Evolutionary conservation across 345 rosid genomes (phyloP).

Genomic region (Corymbia maculata): DNA sequence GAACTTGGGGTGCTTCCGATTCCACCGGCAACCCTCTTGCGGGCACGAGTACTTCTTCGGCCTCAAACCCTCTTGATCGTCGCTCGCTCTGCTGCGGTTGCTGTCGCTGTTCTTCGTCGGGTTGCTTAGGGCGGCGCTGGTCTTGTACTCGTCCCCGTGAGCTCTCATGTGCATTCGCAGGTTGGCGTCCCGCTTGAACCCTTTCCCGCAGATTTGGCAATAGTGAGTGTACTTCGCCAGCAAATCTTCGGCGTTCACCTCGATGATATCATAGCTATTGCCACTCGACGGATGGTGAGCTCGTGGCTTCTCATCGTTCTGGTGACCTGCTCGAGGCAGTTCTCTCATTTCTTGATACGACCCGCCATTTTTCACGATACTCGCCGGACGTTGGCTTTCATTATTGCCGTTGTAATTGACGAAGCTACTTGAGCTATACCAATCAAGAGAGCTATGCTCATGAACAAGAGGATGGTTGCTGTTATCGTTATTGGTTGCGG

Average conservation of each 20-base stretch:
- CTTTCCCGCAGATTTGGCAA: constrained; percentile 78
- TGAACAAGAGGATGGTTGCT: neutral
- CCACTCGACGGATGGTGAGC: neutral
- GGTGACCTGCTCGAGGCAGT: neutral
- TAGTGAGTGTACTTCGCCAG: constrained; percentile 84
- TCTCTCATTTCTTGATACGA: neutral
- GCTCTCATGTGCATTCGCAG: constrained; percentile 98
- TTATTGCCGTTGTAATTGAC: neutral
- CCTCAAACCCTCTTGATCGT: neutral
- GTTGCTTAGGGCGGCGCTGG: constrained; percentile 47
- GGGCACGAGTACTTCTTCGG: constrained; percentile 72
- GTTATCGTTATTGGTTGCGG: neutral
- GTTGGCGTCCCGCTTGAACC: constrained; percentile 88
- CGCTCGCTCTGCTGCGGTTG: neutral
- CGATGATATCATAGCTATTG: constrained; percentile 32
- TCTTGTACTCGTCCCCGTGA: constrained; percentile 84
- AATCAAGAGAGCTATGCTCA: neutral
- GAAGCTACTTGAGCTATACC: neutral
- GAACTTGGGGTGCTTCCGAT: constrained; percentile 67
- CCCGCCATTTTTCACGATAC: neutral
- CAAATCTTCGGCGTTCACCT: constrained; percentile 46
- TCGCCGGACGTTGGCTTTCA: neutral
- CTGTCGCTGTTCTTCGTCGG: constrained; percentile 22
- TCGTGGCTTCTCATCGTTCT: neutral
- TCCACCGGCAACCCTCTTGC: constrained; percentile 83